Conservation (phyloP, 768 basidiomycete genomes). For the Calocybe gangraenosa region DNA sequence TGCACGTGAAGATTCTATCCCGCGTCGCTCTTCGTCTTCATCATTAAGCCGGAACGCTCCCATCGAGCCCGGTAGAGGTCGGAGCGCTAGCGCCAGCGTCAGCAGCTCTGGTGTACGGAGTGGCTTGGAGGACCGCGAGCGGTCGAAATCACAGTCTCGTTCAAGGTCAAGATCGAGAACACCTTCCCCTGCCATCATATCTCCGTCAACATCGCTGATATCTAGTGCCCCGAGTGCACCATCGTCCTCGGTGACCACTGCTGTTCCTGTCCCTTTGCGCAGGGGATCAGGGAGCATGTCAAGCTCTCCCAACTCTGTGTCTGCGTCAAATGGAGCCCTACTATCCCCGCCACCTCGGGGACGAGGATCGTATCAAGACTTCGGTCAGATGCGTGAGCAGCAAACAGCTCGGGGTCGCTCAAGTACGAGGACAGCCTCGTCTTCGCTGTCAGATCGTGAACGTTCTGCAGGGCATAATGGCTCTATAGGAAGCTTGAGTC, state of each 20-base stretch:
- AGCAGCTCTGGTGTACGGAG: conserved; percentile 1
- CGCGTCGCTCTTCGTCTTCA: conserved; percentile 18
- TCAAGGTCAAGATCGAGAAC: conserved; percentile 44
- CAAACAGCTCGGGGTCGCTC: conserved; percentile 48
- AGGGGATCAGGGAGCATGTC: conserved; percentile 16
- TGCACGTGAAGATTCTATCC: conserved; percentile 54
- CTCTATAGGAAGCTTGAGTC: conserved; percentile 24
- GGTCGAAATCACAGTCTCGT: conserved; percentile 27
- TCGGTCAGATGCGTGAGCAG: conserved; percentile 4
- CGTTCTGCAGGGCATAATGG: conserved; percentile 21
- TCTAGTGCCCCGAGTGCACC: conserved; percentile 6
- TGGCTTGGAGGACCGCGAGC: conserved; percentile 18
- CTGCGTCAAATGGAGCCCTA: conserved; percentile 3
- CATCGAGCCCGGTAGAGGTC: conserved; percentile 7
- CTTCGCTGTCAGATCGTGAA: conserved; percentile 49
- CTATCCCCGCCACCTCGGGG: conserved; percentile 25
- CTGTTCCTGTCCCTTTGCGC: conserved; percentile 14
- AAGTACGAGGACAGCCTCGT: conserved; percentile 49
- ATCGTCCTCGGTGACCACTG: conserved; percentile 15
- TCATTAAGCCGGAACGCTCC: conserved; percentile 4
- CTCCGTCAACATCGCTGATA: conserved; percentile 15
- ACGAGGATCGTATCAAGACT: conserved; percentile 20
- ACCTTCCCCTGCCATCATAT: conserved; percentile 36
- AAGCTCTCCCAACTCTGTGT: conserved; percentile 11
- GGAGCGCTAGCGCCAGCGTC: conserved; percentile 9